Evolutionary conservation across 257 asterid genomes (phyloP), one percentile per base, ranked within the genome.

Genomic region (Cordia subcordata): DNA sequence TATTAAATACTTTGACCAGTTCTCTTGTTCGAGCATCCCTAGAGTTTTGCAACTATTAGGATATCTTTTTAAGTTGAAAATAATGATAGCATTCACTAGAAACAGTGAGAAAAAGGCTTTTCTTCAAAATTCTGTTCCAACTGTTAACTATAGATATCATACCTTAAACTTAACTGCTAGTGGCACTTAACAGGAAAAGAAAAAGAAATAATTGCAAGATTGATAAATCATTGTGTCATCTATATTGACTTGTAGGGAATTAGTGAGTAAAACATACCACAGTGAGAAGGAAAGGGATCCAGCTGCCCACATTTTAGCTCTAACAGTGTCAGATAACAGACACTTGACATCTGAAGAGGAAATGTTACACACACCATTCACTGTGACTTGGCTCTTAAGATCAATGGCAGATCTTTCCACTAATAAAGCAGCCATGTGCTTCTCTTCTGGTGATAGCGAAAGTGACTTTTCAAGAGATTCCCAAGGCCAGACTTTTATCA

Each of bases 21-120:
- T 87, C 96, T 70, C 86, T 78, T 4, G 85, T 78, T 19, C 88
- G 91, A 21, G 94, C 91, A 75, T 85, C 91, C 96, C 96, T 87
- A 78, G 50, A 51, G 60, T 65, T n/a, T n/a, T 65, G 32, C 35
- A 35, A 57, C 14, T 50, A 42, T 47, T 45, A 57, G 42, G 59
- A 63, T n/a, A 61, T 56, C 54, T 61, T 37, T 45, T 16, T 9
- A 13, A 15, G 17, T 49, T 27, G 35, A 27, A 38, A 59, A 53
- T 1, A 49, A 49, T 8, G 54, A 49, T 17, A 17, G 4, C 35
- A 1, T 27, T 1, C 35, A n/a, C n/a, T n/a, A n/a, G n/a, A n/a
- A n/a, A n/a, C 35, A 17, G 54, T 18, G 12, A 16, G 20, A 13
- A 49, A 27, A 27, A 6, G 6, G 6, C 35, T 27, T 27, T 27